These are phyloP conservation scores for Carex pumila DNA, from an alignment of 176 grass and related monocot species.

Conservation along the genomic window DNA sequence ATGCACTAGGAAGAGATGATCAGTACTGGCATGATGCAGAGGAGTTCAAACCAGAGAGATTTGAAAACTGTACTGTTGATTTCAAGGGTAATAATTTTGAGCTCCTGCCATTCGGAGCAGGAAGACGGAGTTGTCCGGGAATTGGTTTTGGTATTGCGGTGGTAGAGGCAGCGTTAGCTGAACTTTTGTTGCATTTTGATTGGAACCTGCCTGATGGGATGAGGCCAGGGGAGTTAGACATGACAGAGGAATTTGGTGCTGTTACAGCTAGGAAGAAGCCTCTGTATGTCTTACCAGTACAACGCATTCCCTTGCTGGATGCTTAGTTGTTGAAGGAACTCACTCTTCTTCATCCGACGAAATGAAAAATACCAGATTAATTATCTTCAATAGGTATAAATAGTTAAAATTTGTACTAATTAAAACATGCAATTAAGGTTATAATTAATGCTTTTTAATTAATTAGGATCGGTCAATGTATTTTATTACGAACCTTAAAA, in stretches of 20 bases:
- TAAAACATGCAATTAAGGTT: background rate
- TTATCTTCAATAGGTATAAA: background rate
- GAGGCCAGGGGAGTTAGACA: background rate
- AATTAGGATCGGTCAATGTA: background rate
- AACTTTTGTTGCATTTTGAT: slow-evolving; percentile 19
- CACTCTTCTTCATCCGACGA: background rate
- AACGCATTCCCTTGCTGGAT: background rate
- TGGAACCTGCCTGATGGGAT: slow-evolving; percentile 14
- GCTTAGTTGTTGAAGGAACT: background rate
- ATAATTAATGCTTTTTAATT: background rate
- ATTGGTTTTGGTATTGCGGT: slow-evolving; percentile 8
- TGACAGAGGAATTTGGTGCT: slow-evolving; percentile 9
- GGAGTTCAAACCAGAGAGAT: slow-evolving; percentile 21
- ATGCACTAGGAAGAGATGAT: background rate
- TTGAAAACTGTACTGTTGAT: background rate
- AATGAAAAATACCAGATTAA: background rate
- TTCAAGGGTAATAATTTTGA: slow-evolving; percentile 24
- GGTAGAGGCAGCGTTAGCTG: slow-evolving; percentile 5
- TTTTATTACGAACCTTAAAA: no score
- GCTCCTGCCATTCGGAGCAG: slow-evolving; percentile 19
- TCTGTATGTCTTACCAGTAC: background rate
- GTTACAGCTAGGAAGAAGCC: background rate
- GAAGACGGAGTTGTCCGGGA: slow-evolving; percentile 15
- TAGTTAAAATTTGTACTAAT: background rate
- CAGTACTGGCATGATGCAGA: slow-evolving; percentile 14